Evolutionary conservation across 768 basidiomycete species (phyloP), one percentile per base, ranked within the genome.

Genomic region (Agrocybe praecox): DNA sequence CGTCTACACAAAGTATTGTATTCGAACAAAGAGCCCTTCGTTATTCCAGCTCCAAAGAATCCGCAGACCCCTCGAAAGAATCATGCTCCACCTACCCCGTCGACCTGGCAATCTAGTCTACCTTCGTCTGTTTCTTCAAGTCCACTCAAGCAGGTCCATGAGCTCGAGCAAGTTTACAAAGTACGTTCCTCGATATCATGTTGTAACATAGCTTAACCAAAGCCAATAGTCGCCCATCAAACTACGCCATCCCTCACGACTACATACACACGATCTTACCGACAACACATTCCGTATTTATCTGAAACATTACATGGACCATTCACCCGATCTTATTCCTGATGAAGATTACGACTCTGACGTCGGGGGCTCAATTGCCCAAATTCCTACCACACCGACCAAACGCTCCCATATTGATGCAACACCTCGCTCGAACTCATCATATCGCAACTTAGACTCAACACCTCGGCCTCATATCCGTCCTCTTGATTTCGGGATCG

Each of bases 251-350:
- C 91, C 90, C 1, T 85, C 86, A 0, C 80, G 87, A 40, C 72
- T 92, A 23, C 87, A 80, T 53, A 80, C 84, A 0, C 76, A 77
- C 18, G 88, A 92, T 54, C 81, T 93, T 23, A 92, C 84, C 2
- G 80, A 76, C 2, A 87, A 87, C 57, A 88, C 85, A 0, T 90
- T 93, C 67, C 80, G 87, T 11, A 80, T 90, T 36, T 91, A 93
- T 62, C 61, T 93, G 57, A 90, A 89, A 61, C 87, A 92, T 61
- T 92, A 85, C 69, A 88, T 93, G 87, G 84, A 89, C 62, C 76
- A 86, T 62, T 79, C 77, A 0, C 72, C 76, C 34, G 49, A 65
- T 49, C 40, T 43, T 9, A 32, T 40, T 21, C 34, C 46, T 45
- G 55, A 53, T 63, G 46, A 52, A 10, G 63, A 62, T 8, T 62